These are phyloP conservation scores for Phellopilus nigrolimitatus DNA, from an alignment of 1,284 basidiomycete species.

Conservation along the genomic window DNA sequence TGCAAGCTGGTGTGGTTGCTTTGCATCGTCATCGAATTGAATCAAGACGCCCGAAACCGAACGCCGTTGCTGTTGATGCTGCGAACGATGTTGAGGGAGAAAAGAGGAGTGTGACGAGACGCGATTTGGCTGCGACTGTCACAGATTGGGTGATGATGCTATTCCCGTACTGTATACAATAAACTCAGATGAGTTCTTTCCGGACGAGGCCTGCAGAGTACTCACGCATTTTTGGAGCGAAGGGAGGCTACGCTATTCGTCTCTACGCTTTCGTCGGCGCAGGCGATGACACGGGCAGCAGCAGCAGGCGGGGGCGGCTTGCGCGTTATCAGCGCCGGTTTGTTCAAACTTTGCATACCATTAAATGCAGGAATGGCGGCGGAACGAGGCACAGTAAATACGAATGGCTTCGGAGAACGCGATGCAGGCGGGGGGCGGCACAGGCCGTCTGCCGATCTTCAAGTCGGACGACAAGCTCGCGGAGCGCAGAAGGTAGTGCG, in stretches of 20 bases:
- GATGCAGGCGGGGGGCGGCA: constrained; percentile 57
- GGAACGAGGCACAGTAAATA: constrained; percentile 33
- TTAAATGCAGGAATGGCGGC: constrained; percentile 41
- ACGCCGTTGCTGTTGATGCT: too few relatives aligned
- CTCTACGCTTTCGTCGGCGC: constrained; percentile 1
- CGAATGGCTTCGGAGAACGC: constrained; percentile 36
- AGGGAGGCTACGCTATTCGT: constrained; percentile 41
- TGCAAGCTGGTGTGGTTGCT: constrained; percentile 16
- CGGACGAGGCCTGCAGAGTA: too few relatives aligned
- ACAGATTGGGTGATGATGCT: too few relatives aligned
- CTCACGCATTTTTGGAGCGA: constrained; percentile 50
- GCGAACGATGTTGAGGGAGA: too few relatives aligned
- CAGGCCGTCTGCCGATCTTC: constrained; percentile 41
- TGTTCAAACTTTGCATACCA: constrained; percentile 32
- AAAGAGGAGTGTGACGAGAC: too few relatives aligned
- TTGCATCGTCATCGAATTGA: constrained; percentile 5
- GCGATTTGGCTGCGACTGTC: too few relatives aligned
- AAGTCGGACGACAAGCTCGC: constrained; percentile 53
- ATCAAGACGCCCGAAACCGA: constrained; percentile 4
- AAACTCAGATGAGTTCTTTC: too few relatives aligned
- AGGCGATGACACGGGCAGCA: background rate
- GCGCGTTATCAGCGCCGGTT: constrained; percentile 26
- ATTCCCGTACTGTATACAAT: too few relatives aligned
- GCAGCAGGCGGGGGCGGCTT: constrained; percentile 29
- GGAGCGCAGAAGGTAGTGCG: constrained; percentile 33